A percentile compares a stretch with the other conserved stretches of the same genome.
phyloP scores from a whole-genome alignment of 2,329 filamentous ascomycete genomes.

The Scopulariopsis brevicaulis region DNA sequence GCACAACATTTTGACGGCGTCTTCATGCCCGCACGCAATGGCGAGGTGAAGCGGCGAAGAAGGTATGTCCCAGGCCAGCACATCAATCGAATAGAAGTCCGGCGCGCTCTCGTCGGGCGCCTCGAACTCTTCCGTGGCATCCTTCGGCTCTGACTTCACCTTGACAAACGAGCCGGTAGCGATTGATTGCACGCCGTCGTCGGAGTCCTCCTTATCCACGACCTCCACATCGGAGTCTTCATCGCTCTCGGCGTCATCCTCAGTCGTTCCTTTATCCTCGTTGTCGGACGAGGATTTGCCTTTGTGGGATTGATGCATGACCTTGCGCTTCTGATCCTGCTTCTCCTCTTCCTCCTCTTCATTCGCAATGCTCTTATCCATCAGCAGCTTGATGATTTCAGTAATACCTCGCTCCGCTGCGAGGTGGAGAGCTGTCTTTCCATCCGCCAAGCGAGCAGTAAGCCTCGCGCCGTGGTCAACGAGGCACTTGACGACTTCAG shows the following conservation, averaged over 20 bases:
- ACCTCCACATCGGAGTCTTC: slow-evolving; percentile 32
- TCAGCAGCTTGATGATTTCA: slow-evolving; percentile 60
- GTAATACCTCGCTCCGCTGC: slow-evolving; percentile 58
- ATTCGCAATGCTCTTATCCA: slow-evolving; percentile 64
- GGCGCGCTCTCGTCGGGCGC: slow-evolving; percentile 52
- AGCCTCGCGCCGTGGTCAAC: slow-evolving; percentile 64
- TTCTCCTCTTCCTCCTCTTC: slow-evolving; percentile 55
- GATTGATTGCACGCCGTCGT: slow-evolving; percentile 33
- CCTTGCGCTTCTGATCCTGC: slow-evolving; percentile 34
- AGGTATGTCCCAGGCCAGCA: slow-evolving; percentile 68
- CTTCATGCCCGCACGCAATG: slow-evolving; percentile 59
- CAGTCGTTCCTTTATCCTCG: slow-evolving; percentile 14
- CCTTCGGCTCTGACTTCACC: slow-evolving; percentile 34
- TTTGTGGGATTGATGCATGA: slow-evolving; percentile 10
- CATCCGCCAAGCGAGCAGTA: slow-evolving; percentile 65
- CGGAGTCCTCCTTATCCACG: slow-evolving; percentile 31
- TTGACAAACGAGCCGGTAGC: slow-evolving; percentile 69
- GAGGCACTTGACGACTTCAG: slow-evolving; percentile 58
- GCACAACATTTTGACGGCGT: slow-evolving; percentile 58
- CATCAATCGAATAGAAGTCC: slow-evolving; percentile 70
- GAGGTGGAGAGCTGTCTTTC: slow-evolving; percentile 71
- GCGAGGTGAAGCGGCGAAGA: slow-evolving; percentile 69
- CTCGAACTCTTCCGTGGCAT: slow-evolving; percentile 34
- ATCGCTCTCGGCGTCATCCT: slow-evolving; percentile 23
- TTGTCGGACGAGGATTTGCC: slow-evolving; percentile 5